Conservation (phyloP, 805 yeast genomes). For the Candida tammaniensis region DNA sequence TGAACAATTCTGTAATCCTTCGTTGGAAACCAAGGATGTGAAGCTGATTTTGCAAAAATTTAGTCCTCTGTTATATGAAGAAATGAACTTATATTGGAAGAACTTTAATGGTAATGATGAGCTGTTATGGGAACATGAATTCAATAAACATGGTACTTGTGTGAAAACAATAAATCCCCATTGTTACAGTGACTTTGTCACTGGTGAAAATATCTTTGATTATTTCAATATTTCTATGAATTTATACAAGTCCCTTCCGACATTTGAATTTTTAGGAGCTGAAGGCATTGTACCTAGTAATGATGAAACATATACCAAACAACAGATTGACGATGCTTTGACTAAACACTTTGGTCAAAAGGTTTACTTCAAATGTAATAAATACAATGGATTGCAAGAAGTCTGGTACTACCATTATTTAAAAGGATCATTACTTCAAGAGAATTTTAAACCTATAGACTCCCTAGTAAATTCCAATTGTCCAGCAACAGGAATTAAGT, state of each 20-base stretch:
- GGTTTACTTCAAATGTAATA: slow-evolving; percentile 36
- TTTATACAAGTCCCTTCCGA: slow-evolving; percentile 31
- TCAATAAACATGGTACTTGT: slow-evolving; percentile 44
- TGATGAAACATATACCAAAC: slow-evolving; percentile 29
- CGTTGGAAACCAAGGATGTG: slow-evolving; percentile 27
- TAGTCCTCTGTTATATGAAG: slow-evolving; percentile 21
- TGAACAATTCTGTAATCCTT: slow-evolving; percentile 33
- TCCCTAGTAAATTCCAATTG: slow-evolving; percentile 56
- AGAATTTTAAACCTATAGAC: slow-evolving; percentile 60
- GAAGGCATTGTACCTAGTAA: slow-evolving; percentile 37
- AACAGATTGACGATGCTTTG: slow-evolving; percentile 32
- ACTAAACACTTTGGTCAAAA: slow-evolving; percentile 27
- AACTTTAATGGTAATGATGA: slow-evolving; percentile 51
- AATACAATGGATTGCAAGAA: slow-evolving; percentile 48
- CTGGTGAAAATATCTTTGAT: slow-evolving; percentile 26
- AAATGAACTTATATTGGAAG: slow-evolving; percentile 38
- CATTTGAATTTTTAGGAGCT: slow-evolving; percentile 31
- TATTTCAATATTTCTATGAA: slow-evolving; percentile 29
- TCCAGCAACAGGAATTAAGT: slow-evolving; percentile 57
- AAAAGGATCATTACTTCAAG: slow-evolving; percentile 68
- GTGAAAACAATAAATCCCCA: slow-evolving; percentile 34
- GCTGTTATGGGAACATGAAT: slow-evolving; percentile 43
- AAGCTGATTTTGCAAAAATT: slow-evolving; percentile 11
- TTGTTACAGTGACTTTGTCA: slow-evolving; percentile 24
- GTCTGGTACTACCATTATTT: slow-evolving; percentile 83